phyloP scores from a whole-genome alignment of 257 asterid genomes.

The Coffea eugenioides region DNA sequence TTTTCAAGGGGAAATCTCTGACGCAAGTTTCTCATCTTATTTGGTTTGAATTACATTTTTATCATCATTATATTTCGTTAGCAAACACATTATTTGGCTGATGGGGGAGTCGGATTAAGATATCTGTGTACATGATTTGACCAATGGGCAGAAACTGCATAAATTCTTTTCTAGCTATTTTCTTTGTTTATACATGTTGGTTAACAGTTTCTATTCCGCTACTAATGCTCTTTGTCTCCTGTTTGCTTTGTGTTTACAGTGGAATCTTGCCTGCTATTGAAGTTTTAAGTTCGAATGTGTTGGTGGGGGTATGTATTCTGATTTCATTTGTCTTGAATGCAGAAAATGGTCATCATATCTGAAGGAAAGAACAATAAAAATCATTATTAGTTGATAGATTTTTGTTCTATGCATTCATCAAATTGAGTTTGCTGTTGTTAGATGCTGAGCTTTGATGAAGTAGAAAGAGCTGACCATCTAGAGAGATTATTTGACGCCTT shows the following conservation, averaged over 20 bases:
- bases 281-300: slow-evolving; percentile 12
- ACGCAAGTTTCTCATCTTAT: slow-evolving; percentile 49
- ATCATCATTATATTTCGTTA: background rate
- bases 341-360: background rate
- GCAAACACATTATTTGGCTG: background rate
- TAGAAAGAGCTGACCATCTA: background rate
- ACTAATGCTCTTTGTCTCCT: slow-evolving; percentile 13
- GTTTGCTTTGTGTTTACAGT: slow-evolving; percentile 38
- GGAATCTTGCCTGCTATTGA: slow-evolving; percentile 54
- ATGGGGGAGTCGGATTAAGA: background rate
- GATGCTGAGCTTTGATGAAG: background rate
- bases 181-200: background rate
- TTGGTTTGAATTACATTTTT: slow-evolving; percentile 6
- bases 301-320: slow-evolving; percentile 29
- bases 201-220: background rate
- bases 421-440: background rate
- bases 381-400: background rate
- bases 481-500: slow-evolving; percentile 4
- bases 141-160: background rate
- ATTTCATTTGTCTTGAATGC: background rate
- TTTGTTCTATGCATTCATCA: background rate
- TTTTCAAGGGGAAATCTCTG: slow-evolving; percentile 82
- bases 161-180: background rate
- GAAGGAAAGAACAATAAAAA: background rate
- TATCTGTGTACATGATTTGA: background rate